These are phyloP conservation scores for Carallia brachiata DNA, from an alignment of 345 rosid species.

Conservation along the genomic window DNA sequence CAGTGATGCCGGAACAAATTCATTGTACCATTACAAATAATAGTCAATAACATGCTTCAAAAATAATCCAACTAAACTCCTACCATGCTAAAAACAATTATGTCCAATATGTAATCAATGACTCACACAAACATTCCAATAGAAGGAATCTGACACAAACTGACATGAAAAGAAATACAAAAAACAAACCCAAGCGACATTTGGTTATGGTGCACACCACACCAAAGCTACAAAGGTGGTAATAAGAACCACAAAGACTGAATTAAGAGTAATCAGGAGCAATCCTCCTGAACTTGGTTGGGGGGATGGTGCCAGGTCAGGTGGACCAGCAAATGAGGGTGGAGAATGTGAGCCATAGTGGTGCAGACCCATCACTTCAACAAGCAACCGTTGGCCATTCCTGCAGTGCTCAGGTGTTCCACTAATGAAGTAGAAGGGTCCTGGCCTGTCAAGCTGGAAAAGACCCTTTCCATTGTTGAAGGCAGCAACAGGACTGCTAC, in stretches of 20 bases:
- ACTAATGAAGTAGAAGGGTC: constrained; percentile 75
- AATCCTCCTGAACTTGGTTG: constrained; percentile 34
- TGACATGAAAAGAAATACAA: background rate
- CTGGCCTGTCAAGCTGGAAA: constrained; percentile 58
- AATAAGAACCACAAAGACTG: constrained; percentile 16
- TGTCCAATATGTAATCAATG: constrained; percentile 6
- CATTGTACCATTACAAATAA: background rate
- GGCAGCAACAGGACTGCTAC: constrained; percentile 35
- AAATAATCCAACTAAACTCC: background rate
- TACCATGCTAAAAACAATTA: background rate
- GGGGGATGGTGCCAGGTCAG: constrained; percentile 35
- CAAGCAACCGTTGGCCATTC: constrained; percentile 62
- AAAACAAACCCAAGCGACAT: background rate
- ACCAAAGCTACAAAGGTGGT: constrained; percentile 15
- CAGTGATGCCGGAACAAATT: background rate
- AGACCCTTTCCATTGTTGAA: constrained; percentile 64
- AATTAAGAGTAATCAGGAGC: constrained; percentile 10
- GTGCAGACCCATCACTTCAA: constrained; percentile 66
- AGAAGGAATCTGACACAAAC: background rate
- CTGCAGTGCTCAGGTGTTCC: constrained; percentile 57
- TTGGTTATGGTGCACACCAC: constrained; percentile 13
- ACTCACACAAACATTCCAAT: background rate
- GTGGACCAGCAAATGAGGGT: constrained; percentile 42
- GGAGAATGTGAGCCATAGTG: constrained; percentile 20
- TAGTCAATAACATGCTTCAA: background rate